Evolutionary conservation across 1,284 basidiomycete species (phyloP), one percentile per base, ranked within the genome.

Genomic region (Tilletia caries): DNA sequence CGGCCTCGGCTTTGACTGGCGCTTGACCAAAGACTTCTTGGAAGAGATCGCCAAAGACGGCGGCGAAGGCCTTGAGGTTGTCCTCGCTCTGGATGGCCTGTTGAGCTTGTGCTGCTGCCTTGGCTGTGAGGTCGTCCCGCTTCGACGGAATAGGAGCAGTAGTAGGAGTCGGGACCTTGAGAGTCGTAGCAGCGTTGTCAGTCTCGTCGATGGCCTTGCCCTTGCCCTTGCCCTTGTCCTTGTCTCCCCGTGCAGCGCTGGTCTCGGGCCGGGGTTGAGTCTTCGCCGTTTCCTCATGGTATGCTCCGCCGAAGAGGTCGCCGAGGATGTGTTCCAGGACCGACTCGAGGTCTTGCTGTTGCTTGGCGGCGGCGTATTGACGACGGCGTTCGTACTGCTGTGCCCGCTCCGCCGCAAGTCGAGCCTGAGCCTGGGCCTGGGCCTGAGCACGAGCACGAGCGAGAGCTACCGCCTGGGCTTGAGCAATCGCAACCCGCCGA

Each of bases 1-100:
- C 27, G 18, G 29, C 29, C 58, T 62, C 29, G 32, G 29, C n/a
- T n/a, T n/a, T n/a, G n/a, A n/a, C n/a, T n/a, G 13, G 32, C 3
- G 1, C 2, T 62, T 1, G 13, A 6, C 58, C 58, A 34, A 62
- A 62, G 58, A 62, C 58, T 37, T 62, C 29, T 15, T 62, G 58
- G 58, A 62, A 62, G 29, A 62, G 58, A 8, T 62, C 58, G 10
- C 58, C 58, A n/a, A 62, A 62, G 3, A 29, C 58, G 4, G 32
- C 15, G 4, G 58, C 18, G 58, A 62, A 62, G 29, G 58, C 32
- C 20, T 62, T 33, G 27, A 62, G 27, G 58, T 33, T 20, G 58
- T 33, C 32, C 10, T 37, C 32, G 58, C 33, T 34, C 3, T 20
- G 33, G 58, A 62, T 27, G 8, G 58, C 58, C 1, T 62, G 15